These are phyloP conservation scores for Prorocentrum cordatum DNA, from an alignment of 169 alveolate genomes.

Conservation along the genomic window DNA sequence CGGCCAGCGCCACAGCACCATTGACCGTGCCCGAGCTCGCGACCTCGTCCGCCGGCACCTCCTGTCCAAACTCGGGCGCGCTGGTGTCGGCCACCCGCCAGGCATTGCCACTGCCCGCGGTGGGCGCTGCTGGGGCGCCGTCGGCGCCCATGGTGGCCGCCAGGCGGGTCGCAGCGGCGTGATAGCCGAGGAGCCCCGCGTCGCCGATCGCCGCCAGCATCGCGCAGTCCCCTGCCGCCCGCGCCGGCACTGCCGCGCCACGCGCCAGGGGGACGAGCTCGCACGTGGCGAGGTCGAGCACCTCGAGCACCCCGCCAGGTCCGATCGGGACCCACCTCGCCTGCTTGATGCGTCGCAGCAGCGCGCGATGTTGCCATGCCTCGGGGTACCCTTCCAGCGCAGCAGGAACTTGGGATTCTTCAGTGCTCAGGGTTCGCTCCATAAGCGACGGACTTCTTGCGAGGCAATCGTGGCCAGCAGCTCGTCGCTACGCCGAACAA, in stretches of 20 bases:
- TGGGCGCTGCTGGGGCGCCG: not conserved
- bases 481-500: too few relatives aligned
- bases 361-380: not conserved
- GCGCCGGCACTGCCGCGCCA: not conserved
- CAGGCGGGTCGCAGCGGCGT: not conserved
- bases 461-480: too few relatives aligned
- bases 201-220: not conserved
- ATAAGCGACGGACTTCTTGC: too few relatives aligned
- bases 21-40: not conserved
- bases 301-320: not conserved
- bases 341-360: not conserved
- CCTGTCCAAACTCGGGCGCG: not conserved
- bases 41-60: not conserved
- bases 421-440: too few relatives aligned
- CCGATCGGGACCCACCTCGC: not conserved
- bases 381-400: not conserved
- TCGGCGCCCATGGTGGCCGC: not conserved
- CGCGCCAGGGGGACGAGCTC: not conserved
- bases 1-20: not conserved
- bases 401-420: not conserved
- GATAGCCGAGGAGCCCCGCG: not conserved
- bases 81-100: not conserved
- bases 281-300: not conserved
- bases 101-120: not conserved
- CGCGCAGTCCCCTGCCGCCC: not conserved